Conservation (phyloP, 768 basidiomycete species). For the Boletus edulis region DNA sequence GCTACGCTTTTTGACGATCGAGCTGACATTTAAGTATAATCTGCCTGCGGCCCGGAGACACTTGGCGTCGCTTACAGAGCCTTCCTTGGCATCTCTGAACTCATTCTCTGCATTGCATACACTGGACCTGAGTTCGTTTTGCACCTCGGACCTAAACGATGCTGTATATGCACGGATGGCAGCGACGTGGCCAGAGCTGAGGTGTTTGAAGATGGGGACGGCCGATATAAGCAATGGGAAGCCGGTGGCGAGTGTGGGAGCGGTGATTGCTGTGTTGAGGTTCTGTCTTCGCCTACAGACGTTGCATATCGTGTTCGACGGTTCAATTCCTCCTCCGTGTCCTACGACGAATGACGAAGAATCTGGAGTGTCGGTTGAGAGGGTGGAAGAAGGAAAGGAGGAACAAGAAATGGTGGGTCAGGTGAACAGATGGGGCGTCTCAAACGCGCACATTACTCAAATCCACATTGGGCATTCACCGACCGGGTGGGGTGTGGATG, state of each 20-base stretch:
- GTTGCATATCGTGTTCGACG: slow-evolving; percentile 18
- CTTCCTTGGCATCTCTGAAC: slow-evolving; percentile 4
- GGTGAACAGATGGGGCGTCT: neutral
- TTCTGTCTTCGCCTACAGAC: slow-evolving; percentile 9
- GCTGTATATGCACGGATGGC: slow-evolving; percentile 8
- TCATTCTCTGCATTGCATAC: neutral
- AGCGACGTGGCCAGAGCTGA: slow-evolving; percentile 7
- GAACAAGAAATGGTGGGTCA: neutral
- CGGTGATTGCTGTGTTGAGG: slow-evolving; percentile 12
- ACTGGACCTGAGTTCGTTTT: slow-evolving; percentile 11
- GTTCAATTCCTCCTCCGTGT: slow-evolving; percentile 2
- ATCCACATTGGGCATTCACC: slow-evolving; percentile 16
- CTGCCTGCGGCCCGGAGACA: no score
- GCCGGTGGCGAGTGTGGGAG: slow-evolving; percentile 12
- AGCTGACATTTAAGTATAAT: neutral
- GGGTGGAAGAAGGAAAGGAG: neutral
- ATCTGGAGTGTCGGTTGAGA: no score
- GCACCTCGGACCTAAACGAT: slow-evolving; percentile 8
- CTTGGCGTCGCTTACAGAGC: neutral
- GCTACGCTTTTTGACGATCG: no score
- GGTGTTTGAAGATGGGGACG: slow-evolving; percentile 9
- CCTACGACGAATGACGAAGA: neutral
- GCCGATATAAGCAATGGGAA: neutral
- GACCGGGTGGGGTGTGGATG: neutral
- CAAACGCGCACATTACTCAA: slow-evolving; percentile 6